Evolutionary conservation across 2,329 filamentous ascomycete genomes (phyloP), one percentile per base, ranked within the genome.

Genomic region (Talaromyces funiculosus): DNA sequence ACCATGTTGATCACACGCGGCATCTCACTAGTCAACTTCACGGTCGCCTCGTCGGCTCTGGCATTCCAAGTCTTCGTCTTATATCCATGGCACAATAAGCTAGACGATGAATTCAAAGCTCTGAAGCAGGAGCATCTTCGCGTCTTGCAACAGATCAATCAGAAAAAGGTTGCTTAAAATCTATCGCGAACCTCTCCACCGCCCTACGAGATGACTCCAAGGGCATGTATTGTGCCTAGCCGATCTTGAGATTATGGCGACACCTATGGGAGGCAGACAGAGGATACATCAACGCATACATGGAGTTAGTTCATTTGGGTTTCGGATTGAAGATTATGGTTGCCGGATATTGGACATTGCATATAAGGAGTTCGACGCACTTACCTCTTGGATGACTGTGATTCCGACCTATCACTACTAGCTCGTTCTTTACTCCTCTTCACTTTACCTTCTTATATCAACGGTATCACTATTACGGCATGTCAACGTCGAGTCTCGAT

Each of bases 51-150:
- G 31, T 87, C 85, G 3, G 86, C 86, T 0, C 78, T 89, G 35
- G 78, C 77, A 37, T 89, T 89, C 71, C 86, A 89, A 73, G 84
- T 88, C 54, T 86, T 84, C 66, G 86, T 89, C 40, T 77, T 89
- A 10, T 89, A 89, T 71, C 86, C 86, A 1, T 89, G 86, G 86
- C 86, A 89, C 72, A 81, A 87, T 67, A 78, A 86, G 68, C 75
- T 89, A 6, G 84, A 88, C 64, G 79, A 82, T 20, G 82, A 84
- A 62, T 88, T 89, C 67, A 77, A 83, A 59, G 74, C 78, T 10
- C 73, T 88, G 24, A 85, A 83, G 68, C 78, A 78, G 60, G 85
- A 87, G 65, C 84, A 88, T 60, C 62, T 77, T 4, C 68, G 65
- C 6, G 59, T 76, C 5, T 61, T 78, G 35, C 60, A 42, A 12